These are phyloP conservation scores for Hymenoscyphus linearis DNA, from an alignment of 2,329 filamentous ascomycete genomes.

Conservation along the genomic window DNA sequence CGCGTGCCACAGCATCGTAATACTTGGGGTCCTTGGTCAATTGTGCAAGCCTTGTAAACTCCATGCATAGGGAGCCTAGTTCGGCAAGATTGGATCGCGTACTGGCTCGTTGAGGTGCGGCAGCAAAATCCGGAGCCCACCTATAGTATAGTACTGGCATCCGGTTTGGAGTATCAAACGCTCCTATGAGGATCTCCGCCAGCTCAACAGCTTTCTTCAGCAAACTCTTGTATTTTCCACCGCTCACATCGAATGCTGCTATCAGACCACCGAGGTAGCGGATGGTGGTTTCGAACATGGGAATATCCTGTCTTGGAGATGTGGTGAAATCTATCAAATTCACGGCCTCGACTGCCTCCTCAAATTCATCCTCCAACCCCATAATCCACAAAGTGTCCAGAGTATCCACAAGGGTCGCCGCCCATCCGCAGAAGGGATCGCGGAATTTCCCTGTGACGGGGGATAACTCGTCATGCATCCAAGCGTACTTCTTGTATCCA, in stretches of 20 bases:
- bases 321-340: constrained; percentile 78
- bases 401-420: constrained; percentile 77
- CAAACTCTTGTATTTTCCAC: constrained; percentile 59
- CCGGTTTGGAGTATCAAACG: constrained; percentile 83
- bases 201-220: constrained; percentile 68
- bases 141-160: constrained; percentile 81
- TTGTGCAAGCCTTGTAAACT: constrained; percentile 86
- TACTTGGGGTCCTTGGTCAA: constrained; percentile 76
- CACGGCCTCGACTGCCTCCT: constrained; percentile 67
- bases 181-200: constrained; percentile 64
- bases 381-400: constrained; percentile 87
- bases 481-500: constrained; percentile 75
- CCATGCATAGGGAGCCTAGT: constrained; percentile 69
- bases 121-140: constrained; percentile 64
- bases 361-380: constrained; percentile 72
- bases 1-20: constrained; percentile 82
- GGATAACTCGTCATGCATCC: constrained; percentile 79
- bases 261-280: constrained; percentile 84
- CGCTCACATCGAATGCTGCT: constrained; percentile 81
- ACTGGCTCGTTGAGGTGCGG: constrained; percentile 58
- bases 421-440: constrained; percentile 89
- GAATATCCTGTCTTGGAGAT: constrained; percentile 61
- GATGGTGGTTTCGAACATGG: constrained; percentile 90
- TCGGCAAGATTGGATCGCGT: constrained; percentile 49
- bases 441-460: constrained; percentile 63